Conservation (phyloP, 2,329 filamentous ascomycete genomes). For the Fusarium sp. region DNA sequence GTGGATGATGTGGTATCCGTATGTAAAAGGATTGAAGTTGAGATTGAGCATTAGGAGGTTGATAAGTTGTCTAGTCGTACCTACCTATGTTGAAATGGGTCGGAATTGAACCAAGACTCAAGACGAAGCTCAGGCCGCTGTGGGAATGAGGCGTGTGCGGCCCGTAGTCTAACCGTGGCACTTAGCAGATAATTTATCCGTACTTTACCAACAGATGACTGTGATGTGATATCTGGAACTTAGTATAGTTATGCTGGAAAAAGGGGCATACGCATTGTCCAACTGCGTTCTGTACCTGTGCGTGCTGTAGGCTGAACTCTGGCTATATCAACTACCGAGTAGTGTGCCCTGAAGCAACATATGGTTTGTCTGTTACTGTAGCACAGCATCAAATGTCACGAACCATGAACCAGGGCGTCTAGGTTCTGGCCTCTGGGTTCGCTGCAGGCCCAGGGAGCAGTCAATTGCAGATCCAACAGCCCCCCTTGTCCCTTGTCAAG, state of each 20-base stretch:
- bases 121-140: conserved; percentile 32
- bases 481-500: conserved; percentile 18
- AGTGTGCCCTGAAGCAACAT: conserved; percentile 8
- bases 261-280: conserved; percentile 12
- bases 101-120: conserved; percentile 7
- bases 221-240: conserved; percentile 2
- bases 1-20: conserved; percentile 18
- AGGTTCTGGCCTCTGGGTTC: background rate
- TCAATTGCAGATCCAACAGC: conserved; percentile 40
- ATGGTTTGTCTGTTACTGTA: conserved; percentile 17
- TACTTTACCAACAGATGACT: background rate
- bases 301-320: background rate
- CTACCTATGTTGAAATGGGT: too few species aligned
- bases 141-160: conserved; percentile 29
- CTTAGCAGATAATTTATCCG: background rate
- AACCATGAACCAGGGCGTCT: conserved; percentile 24
- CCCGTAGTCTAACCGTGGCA: conserved; percentile 22
- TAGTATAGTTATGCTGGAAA: conserved; percentile 10
- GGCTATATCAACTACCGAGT: conserved; percentile 3
- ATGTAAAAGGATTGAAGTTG: conserved; percentile 23
- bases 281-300: conserved; percentile 13
- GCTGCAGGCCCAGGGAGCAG: conserved; percentile 30
- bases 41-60: conserved; percentile 25
- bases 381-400: conserved; percentile 31
- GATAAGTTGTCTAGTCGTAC: too few species aligned